A percentile compares a stretch with the other conserved stretches of the same genome.
These are phyloP conservation scores for Populus pruinosa DNA, from an alignment of 345 rosid genomes.

Conservation along the genomic window DNA sequence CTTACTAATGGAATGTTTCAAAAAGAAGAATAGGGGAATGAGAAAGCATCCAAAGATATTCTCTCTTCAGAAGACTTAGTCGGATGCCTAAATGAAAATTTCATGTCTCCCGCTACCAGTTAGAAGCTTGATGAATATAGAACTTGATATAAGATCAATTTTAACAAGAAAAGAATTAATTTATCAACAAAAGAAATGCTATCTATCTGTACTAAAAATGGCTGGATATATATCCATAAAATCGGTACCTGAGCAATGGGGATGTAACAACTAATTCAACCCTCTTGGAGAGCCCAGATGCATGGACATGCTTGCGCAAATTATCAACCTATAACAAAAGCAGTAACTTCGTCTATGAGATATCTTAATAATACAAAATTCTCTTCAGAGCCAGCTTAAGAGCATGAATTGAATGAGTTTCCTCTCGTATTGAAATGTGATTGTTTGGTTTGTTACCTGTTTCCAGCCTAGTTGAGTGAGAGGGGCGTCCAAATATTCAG, in stretches of 20 bases:
- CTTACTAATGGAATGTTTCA: conserved; percentile 2
- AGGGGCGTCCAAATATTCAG: conserved; percentile 82
- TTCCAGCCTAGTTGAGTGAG: conserved; percentile 91
- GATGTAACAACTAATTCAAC: conserved; percentile 78
- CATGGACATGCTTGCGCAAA: conserved; percentile 82
- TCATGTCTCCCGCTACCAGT: no score
- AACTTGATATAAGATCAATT: neutral
- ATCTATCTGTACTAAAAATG: neutral
- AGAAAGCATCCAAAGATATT: neutral
- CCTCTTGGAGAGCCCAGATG: conserved; percentile 67
- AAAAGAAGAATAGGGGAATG: neutral
- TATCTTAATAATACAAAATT: neutral
- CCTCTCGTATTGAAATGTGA: neutral
- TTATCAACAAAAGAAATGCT: neutral
- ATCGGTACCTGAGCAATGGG: conserved; percentile 73
- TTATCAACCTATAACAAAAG: conserved; percentile 59
- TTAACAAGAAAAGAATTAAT: neutral
- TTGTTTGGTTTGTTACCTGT: conserved; percentile 45
- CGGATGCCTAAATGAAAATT: neutral
- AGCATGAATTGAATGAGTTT: neutral
- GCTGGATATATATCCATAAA: neutral
- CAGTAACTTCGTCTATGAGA: neutral
- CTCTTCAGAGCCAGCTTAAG: neutral
- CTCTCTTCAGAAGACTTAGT: neutral
- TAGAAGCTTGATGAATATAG: neutral